These are phyloP conservation scores for Yarrowia sp. DNA, from an alignment of 805 yeast species.

Conservation along the genomic window DNA sequence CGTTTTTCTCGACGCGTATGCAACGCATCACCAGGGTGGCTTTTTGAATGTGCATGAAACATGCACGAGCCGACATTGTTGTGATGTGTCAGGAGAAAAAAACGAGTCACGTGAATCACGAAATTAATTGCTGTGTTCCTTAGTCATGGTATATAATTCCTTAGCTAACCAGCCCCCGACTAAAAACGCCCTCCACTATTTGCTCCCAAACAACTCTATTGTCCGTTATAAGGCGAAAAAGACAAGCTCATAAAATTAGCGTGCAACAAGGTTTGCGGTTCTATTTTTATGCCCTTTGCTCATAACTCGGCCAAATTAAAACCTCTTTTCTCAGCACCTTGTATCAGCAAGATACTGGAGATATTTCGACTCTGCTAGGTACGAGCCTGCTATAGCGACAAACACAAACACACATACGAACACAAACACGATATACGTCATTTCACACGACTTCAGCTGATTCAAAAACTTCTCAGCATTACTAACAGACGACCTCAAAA, in stretches of 20 bases:
- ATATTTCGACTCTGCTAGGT: too few species aligned
- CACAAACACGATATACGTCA: too few species aligned
- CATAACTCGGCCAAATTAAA: background rate
- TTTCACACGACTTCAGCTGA: too few species aligned
- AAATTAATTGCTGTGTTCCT: too few species aligned
- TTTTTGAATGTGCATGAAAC: background rate
- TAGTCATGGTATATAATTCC: too few species aligned
- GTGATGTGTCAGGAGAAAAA: background rate
- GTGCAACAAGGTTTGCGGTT: background rate
- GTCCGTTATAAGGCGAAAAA: background rate
- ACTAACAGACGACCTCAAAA: too few species aligned
- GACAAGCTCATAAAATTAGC: background rate
- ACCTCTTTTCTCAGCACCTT: background rate
- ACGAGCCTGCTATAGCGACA: too few species aligned
- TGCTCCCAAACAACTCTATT: constrained; percentile 5
- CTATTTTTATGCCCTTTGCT: constrained; percentile 6
- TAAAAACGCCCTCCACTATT: background rate
- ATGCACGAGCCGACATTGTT: background rate
- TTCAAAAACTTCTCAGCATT: too few species aligned
- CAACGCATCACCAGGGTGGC: constrained; percentile 12
- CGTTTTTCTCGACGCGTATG: constrained; percentile 1
- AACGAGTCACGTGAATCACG: background rate
- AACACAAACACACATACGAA: too few species aligned
- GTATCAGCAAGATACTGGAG: too few species aligned
- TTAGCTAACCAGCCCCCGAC: too few species aligned